Evolutionary conservation across 2,329 filamentous ascomycete genomes (phyloP), one percentile per base, ranked within the genome.

Genomic region (Penicillium griseofulvum): DNA sequence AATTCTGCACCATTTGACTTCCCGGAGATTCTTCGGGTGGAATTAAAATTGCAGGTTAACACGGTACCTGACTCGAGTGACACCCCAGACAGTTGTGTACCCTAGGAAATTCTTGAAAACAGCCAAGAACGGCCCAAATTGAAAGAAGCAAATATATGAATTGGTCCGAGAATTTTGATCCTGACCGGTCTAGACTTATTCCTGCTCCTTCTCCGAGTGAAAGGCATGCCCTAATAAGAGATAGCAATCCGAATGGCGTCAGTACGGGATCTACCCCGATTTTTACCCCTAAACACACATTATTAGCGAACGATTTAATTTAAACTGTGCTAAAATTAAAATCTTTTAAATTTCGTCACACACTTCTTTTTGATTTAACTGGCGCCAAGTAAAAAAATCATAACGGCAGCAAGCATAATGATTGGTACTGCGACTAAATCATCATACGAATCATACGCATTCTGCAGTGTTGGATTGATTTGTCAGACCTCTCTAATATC

Each of bases 161-260:
- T 19, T 38, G 19, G 22, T 12, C 39, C 42, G 46, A 22, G 33
- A 10, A 62, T 65, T 65, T 54, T n/a, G 50, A 65, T 64, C 19
- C 38, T 57, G 61, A 62, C 63, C 42, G 48, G 57, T 61, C 63
- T 65, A 64, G 58, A 49, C 61, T 63, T 46, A 31, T 63, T 63
- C 56, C 50, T 59, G 58, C 56, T 57, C 45, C 43, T 56, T 38
- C 60, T 57, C 62, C 58, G 60, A 43, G 36, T 42, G 48, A 44
- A 41, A 33, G 49, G 51, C 14, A 38, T 49, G 34, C 17, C 28
- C 47, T 52, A 37, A 45, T 38, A 42, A 41, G n/a, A 37, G 26
- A 55, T 22, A 1, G 24, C 36, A 43, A 49, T 42, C 33, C 42
- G 43, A 29, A 57, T 59, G 52, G 57, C 52, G 54, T 61, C 62